These are phyloP conservation scores for Leishmania martiniquensis DNA, from an alignment of 208 protist species.

Conservation along the genomic window DNA sequence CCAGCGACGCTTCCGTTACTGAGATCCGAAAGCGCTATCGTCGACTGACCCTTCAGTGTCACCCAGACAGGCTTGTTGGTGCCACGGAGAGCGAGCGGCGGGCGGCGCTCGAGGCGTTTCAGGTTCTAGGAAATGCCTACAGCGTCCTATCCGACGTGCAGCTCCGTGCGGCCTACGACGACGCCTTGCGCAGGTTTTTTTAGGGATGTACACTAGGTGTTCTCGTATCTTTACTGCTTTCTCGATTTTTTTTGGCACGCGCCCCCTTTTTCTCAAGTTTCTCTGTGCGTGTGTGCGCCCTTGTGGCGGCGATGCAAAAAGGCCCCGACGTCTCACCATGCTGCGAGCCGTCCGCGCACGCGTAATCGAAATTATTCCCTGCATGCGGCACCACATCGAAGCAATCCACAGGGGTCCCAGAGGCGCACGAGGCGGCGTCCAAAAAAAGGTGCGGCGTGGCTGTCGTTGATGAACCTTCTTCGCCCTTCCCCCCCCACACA, in stretches of 20 bases:
- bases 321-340: too few relatives aligned
- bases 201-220: neutral
- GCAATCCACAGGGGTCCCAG: too few relatives aligned
- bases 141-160: slow-evolving; percentile 92
- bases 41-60: slow-evolving; percentile 68
- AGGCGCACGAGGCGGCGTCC: too few relatives aligned
- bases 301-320: too few relatives aligned
- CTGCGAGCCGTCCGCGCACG: too few relatives aligned
- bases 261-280: too few relatives aligned
- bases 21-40: slow-evolving; percentile 71
- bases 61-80: slow-evolving; percentile 78
- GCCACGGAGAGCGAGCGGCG: slow-evolving; percentile 39
- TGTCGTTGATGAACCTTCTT: too few relatives aligned
- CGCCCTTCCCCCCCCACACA: too few relatives aligned
- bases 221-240: neutral
- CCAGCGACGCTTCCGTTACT: slow-evolving; percentile 28
- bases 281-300: too few relatives aligned
- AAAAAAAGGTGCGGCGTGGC: too few relatives aligned
- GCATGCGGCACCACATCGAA: too few relatives aligned
- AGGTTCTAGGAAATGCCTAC: slow-evolving; percentile 95
- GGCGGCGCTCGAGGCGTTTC: slow-evolving; percentile 84
- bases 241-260: neutral
- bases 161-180: slow-evolving; percentile 95
- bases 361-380: too few relatives aligned
- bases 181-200: slow-evolving; percentile 26